Percentiles rank a stretch among this genome's conserved stretches.
Conservation (phyloP, 306 rosid genomes). For the Lupinus albus region DNA sequence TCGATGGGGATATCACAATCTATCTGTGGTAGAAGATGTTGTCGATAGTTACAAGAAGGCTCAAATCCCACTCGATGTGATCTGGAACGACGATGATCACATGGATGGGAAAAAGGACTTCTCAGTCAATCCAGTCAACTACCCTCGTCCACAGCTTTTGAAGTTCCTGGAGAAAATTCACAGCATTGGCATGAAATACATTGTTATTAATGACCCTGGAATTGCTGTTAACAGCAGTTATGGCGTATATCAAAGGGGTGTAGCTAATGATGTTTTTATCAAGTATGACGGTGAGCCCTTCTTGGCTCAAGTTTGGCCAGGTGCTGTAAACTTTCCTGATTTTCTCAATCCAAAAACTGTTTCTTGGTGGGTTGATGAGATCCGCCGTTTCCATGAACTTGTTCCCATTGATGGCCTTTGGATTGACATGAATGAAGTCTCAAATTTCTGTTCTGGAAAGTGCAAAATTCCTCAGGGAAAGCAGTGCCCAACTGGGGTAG, state of each 20-base stretch:
- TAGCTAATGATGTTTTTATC: slow-evolving; percentile 79
- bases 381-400: slow-evolving; percentile 87
- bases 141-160: slow-evolving; percentile 77
- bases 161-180: slow-evolving; percentile 85
- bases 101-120: slow-evolving; percentile 90
- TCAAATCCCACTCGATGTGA: slow-evolving; percentile 88
- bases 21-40: slow-evolving; percentile 95
- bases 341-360: slow-evolving; percentile 90
- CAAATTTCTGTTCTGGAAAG: slow-evolving; percentile 88
- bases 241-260: slow-evolving; percentile 79
- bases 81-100: slow-evolving; percentile 98
- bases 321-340: slow-evolving; percentile 93
- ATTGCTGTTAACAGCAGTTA: slow-evolving; percentile 72
- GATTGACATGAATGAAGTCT: slow-evolving; percentile 96
- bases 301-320: slow-evolving; percentile 98
- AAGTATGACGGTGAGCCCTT: slow-evolving; percentile 82
- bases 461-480: slow-evolving; percentile 73
- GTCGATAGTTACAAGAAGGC: slow-evolving; percentile 86
- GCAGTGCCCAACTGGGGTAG: slow-evolving; percentile 68
- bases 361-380: slow-evolving; percentile 90
- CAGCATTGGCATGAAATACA: slow-evolving; percentile 82
- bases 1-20: slow-evolving; percentile 98
- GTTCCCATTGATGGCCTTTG: slow-evolving; percentile 93
- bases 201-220: slow-evolving; percentile 90
- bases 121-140: slow-evolving; percentile 69